Evolutionary conservation across 164 flowering plant genomes (phyloP), one percentile per base, ranked within the genome.

Genomic region (Warburgia ugandensis): DNA sequence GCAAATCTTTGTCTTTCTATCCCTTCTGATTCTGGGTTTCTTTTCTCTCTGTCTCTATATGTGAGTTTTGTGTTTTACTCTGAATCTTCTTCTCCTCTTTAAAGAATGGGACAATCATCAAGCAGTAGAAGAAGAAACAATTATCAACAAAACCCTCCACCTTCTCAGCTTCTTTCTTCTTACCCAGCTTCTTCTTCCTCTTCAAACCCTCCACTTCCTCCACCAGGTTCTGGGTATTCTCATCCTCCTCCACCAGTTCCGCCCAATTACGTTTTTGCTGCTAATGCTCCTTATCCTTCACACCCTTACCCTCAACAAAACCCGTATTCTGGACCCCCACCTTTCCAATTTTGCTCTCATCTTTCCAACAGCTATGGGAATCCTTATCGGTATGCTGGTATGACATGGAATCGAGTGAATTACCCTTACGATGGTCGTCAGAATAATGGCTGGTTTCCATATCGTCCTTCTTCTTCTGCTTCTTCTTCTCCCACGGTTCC

Each of bases 41-140:
- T n/a, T n/a, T 6, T 45, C 16, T 26, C 11, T 27, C 35, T 52
- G 25, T 39, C 19, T 13, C 12, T 4, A 38, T 13, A n/a, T n/a
- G n/a, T n/a, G n/a, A n/a, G n/a, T n/a, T n/a, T n/a, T n/a, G n/a
- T n/a, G n/a, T n/a, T n/a, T n/a, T 8, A 14, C 8, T 17, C 19
- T 11, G 11, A 28, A 29, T 33, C 23, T 25, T 17, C 35, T 20
- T 42, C 48, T n/a, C 29, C 29, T 28, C 28, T 39, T 25, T 35
- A 12, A 31, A 16, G 37, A 26, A 82, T 82, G 90, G 86, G 90
- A 5, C 61, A 69, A 48, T 79, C 83, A 29, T 72, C 47, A 51
- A 79, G 84, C 61, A 55, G 40, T 23, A 65, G 63, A 44, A 67
- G 78, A 45, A 70, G 79, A 58, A 60, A 63, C 9, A 31, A 57